Conservation (phyloP, 2,329 filamentous ascomycete species). For the Trichoderma gracile region DNA sequence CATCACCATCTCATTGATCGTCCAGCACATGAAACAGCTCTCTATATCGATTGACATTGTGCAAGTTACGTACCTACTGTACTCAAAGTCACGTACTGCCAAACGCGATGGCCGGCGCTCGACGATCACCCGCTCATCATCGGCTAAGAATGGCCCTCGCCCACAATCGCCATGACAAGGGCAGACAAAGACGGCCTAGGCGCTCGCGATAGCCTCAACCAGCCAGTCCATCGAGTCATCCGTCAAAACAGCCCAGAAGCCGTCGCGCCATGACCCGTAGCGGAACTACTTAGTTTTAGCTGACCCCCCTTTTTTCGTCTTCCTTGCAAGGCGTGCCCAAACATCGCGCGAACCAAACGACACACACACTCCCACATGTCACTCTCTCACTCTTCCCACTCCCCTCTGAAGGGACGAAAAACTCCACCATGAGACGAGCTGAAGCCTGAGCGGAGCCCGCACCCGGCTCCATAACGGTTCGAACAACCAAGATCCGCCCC, state of each 20-base stretch:
- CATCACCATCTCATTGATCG: too few species aligned
- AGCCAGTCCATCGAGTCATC: not conserved
- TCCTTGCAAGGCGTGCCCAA: conserved; percentile 6
- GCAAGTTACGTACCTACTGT: not conserved
- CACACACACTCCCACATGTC: conserved; percentile 2
- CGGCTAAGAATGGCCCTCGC: conserved; percentile 20
- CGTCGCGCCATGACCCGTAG: conserved; percentile 13
- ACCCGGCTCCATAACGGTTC: conserved; percentile 13
- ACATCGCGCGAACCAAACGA: not conserved
- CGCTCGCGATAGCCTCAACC: conserved; percentile 10
- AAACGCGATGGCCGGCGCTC: not conserved
- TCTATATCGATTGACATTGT: not conserved
- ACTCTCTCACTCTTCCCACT: too few species aligned
- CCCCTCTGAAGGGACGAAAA: too few species aligned
- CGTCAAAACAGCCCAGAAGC: not conserved
- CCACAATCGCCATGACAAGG: not conserved
- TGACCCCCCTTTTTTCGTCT: not conserved
- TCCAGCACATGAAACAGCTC: too few species aligned
- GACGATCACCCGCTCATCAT: conserved; percentile 25
- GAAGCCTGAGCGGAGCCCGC: conserved; percentile 11
- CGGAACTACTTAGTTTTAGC: not conserved
- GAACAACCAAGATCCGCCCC: not conserved
- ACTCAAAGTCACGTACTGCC: not conserved
- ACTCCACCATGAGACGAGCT: conserved; percentile 6
- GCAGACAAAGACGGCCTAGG: not conserved